Conservation (phyloP, 768 basidiomycete species). For the Daedaleopsis sinensis region DNA sequence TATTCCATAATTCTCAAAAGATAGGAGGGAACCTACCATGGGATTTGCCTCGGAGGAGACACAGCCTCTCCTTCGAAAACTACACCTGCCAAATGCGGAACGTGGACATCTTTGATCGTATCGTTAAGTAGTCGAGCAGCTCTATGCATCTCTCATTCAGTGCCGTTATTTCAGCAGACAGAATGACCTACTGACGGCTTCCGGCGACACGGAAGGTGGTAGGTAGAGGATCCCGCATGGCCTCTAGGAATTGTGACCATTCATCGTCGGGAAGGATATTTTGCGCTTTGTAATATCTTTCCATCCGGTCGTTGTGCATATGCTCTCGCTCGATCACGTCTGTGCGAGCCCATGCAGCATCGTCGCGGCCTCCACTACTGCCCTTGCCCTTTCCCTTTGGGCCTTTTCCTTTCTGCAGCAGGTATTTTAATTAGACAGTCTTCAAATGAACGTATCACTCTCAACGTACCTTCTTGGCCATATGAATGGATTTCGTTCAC, state of each 20-base stretch:
- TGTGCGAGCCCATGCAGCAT: constrained; percentile 34
- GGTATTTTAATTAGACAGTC: background rate
- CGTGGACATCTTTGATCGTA: constrained; percentile 75
- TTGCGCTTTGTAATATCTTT: constrained; percentile 74
- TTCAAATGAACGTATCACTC: background rate
- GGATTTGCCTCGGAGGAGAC: constrained; percentile 79
- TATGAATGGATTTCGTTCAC: background rate
- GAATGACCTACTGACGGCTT: constrained; percentile 64
- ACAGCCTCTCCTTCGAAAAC: constrained; percentile 76
- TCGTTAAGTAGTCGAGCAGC: constrained; percentile 76
- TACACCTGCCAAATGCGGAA: constrained; percentile 73
- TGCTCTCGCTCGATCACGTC: constrained; percentile 58
- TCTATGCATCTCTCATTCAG: constrained; percentile 37
- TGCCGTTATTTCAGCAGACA: constrained; percentile 3
- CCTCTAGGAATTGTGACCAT: constrained; percentile 73
- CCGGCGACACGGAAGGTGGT: constrained; percentile 95
- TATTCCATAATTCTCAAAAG: background rate
- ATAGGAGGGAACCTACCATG: constrained; percentile 59
- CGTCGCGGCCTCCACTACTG: constrained; percentile 4
- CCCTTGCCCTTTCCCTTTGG: constrained; percentile 4
- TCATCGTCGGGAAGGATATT: constrained; percentile 75
- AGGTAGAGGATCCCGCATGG: constrained; percentile 74
- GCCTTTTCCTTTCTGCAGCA: constrained; percentile 7
- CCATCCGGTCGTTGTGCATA: constrained; percentile 74
- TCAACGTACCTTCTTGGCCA: constrained; percentile 4